Evolutionary conservation across 2,329 filamentous ascomycete species (phyloP).

Genomic region (Pseudocercospora ulei): DNA sequence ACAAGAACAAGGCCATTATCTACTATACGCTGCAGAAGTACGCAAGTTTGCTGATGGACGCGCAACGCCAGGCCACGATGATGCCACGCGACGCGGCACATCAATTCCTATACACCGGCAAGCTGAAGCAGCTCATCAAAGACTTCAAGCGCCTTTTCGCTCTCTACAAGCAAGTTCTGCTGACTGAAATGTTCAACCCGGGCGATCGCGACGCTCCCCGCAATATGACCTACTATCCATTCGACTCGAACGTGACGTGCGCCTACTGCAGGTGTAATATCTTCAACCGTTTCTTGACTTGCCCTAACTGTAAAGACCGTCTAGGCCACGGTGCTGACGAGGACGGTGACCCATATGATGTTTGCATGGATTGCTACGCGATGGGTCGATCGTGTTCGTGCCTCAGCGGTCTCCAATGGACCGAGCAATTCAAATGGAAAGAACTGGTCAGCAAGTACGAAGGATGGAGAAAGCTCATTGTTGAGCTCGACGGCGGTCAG

Average conservation of each 20-base stretch:
- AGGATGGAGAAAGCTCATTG: constrained; percentile 67
- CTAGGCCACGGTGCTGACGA: constrained; percentile 50
- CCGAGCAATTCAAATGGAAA: constrained; percentile 83
- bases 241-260: constrained; percentile 86
- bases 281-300: constrained; percentile 93
- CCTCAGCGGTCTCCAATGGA: constrained; percentile 76
- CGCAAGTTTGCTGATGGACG: constrained; percentile 48
- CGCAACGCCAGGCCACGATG: constrained; percentile 43
- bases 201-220: constrained; percentile 47
- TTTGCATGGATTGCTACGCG: constrained; percentile 97
- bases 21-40: constrained; percentile 83
- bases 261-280: constrained; percentile 94
- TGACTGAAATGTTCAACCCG: constrained; percentile 75
- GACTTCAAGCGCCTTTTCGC: constrained; percentile 75
- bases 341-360: constrained; percentile 79
- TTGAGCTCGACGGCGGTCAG: constrained; percentile 59
- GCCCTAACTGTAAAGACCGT: constrained; percentile 66
- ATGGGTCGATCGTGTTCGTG: constrained; percentile 92
- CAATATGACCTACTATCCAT: constrained; percentile 68
- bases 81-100: constrained; percentile 32
- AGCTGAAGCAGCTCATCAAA: constrained; percentile 60
- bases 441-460: constrained; percentile 71
- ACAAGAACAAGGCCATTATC: constrained; percentile 95
- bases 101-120: constrained; percentile 36
- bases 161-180: constrained; percentile 66